Conservation (phyloP, 495 filamentous ascomycete species). For the Rostrohypoxylon terebratum region DNA sequence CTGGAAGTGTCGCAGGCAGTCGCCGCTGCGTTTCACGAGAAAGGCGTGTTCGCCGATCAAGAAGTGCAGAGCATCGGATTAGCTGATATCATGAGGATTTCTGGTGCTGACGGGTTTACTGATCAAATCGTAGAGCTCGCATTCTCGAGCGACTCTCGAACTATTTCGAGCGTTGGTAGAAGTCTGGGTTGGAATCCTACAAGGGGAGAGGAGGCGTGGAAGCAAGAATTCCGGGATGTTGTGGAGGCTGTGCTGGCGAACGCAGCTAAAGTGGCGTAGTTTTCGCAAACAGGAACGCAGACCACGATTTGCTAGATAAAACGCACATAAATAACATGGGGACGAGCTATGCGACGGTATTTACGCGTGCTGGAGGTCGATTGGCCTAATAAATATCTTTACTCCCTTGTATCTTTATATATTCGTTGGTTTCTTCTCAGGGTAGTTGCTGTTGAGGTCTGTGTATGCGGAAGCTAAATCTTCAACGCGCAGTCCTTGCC, state of each 20-base stretch:
- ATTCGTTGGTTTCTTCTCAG: too few relatives aligned
- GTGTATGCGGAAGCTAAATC: too few relatives aligned
- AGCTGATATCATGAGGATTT: slow-evolving; percentile 50
- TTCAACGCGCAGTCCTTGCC: too few relatives aligned
- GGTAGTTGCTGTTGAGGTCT: too few relatives aligned
- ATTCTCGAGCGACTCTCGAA: slow-evolving; percentile 49
- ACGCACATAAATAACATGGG: too few relatives aligned
- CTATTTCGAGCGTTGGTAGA: slow-evolving; percentile 46
- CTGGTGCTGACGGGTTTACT: slow-evolving; percentile 22
- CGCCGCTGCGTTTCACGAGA: slow-evolving; percentile 51
- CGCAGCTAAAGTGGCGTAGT: background rate
- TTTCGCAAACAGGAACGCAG: background rate
- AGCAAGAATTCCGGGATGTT: slow-evolving; percentile 36
- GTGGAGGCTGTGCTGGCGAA: slow-evolving; percentile 32
- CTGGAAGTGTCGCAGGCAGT: slow-evolving; percentile 52
- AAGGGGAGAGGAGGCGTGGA: slow-evolving; percentile 48
- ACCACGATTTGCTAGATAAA: background rate
- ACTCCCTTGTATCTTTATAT: background rate
- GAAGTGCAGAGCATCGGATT: slow-evolving; percentile 51
- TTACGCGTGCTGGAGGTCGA: too few relatives aligned
- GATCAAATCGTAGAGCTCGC: slow-evolving; percentile 51
- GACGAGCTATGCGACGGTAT: too few relatives aligned
- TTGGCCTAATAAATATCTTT: background rate
- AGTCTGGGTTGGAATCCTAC: slow-evolving; percentile 58
- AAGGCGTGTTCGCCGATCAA: slow-evolving; percentile 48